Evolutionary conservation across 768 basidiomycete species (phyloP).

Genomic region (Termitomyces bulborhizus): DNA sequence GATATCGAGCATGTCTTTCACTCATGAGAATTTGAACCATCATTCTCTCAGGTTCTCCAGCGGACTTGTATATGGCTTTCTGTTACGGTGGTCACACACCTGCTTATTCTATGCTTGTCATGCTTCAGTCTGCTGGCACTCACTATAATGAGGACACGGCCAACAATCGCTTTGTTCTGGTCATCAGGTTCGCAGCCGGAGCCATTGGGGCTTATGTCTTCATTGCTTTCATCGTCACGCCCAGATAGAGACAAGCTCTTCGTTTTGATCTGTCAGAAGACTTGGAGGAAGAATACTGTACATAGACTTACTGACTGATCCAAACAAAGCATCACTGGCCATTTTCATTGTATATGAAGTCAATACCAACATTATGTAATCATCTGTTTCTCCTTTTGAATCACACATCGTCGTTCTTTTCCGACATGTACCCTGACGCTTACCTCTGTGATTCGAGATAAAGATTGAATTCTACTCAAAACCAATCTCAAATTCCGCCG

Average conservation of each 20-base stretch:
- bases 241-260: neutral
- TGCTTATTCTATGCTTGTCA: conserved; percentile 14
- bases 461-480: neutral
- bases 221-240: conserved; percentile 5
- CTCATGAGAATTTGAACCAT: neutral
- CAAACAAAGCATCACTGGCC: no score
- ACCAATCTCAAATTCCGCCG: neutral
- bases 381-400: no score
- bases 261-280: neutral
- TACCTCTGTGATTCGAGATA: neutral
- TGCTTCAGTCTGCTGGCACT: conserved; percentile 19
- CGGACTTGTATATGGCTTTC: conserved; percentile 17
- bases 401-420: no score
- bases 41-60: conserved; percentile 16
- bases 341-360: no score
- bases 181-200: conserved; percentile 23
- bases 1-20: neutral
- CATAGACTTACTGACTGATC: no score
- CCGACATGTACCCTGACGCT: neutral
- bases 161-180: conserved; percentile 61
- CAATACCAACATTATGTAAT: no score
- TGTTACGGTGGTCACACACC: conserved; percentile 21
- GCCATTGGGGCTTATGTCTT: conserved; percentile 14
- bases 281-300: no score
- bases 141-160: conserved; percentile 38